These are phyloP conservation scores for Ambrosiella xylebori DNA, from an alignment of 2,329 filamentous ascomycete genomes.

Conservation along the genomic window DNA sequence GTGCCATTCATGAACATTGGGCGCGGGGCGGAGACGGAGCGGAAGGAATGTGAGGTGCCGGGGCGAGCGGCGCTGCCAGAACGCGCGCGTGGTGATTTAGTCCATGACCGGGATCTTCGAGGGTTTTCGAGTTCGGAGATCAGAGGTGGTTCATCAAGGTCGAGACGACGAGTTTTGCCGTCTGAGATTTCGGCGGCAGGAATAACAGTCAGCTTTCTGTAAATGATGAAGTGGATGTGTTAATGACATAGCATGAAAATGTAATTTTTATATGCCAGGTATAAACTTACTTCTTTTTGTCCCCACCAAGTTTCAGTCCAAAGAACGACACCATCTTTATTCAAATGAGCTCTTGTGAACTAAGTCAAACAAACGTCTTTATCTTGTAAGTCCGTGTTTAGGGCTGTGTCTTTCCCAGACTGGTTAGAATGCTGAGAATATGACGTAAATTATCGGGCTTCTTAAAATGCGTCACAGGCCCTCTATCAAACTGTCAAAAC, in stretches of 20 bases:
- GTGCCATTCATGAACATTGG: conserved; percentile 12
- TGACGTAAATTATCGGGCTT: background rate
- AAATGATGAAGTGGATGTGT: background rate
- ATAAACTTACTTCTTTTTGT: conserved; percentile 38
- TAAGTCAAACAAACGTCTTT: background rate
- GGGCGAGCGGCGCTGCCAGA: conserved; percentile 11
- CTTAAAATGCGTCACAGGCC: background rate
- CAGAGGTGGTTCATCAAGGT: background rate
- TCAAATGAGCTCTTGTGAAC: conserved; percentile 8
- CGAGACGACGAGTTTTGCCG: background rate
- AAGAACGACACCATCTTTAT: conserved; percentile 37
- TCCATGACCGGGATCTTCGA: conserved; percentile 3
- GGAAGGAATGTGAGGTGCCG: conserved; percentile 13
- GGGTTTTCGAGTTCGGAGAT: background rate
- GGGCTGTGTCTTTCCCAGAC: background rate
- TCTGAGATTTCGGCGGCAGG: background rate
- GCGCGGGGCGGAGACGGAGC: conserved; percentile 9
- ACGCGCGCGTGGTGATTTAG: conserved; percentile 1
- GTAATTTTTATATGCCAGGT: background rate
- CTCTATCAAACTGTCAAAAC: background rate
- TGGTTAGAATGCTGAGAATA: background rate
- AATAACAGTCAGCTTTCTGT: conserved; percentile 7
- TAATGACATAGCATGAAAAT: background rate
- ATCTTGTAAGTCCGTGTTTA: background rate
- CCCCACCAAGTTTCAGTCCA: conserved; percentile 36